phyloP scores from a whole-genome alignment of 2,329 filamentous ascomycete genomes.

The Penicillium sp. region DNA sequence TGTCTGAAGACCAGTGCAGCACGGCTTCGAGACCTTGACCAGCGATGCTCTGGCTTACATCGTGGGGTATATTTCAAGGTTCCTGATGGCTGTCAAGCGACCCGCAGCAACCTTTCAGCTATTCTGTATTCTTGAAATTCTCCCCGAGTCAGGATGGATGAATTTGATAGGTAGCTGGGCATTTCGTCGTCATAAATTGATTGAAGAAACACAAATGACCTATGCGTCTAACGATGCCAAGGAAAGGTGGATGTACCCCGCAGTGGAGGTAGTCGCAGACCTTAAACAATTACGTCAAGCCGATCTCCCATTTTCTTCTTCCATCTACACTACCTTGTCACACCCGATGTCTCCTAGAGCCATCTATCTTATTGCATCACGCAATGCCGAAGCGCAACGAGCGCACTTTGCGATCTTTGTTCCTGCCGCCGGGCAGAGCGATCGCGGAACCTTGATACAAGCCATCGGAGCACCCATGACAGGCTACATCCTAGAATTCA shows the following conservation, averaged over 20 bases:
- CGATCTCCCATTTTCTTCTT: not conserved
- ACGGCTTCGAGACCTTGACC: no score
- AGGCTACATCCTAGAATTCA: constrained; percentile 32
- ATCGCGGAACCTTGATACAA: constrained; percentile 30
- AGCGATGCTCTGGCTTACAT: no score
- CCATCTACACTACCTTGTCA: not conserved
- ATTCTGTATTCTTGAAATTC: no score
- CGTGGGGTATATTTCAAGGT: no score
- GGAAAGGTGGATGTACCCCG: not conserved
- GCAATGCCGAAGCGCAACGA: constrained; percentile 22
- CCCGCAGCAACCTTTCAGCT: no score
- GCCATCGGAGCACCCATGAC: constrained; percentile 34
- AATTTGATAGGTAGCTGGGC: no score
- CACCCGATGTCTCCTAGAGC: constrained; percentile 21
- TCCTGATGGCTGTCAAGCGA: no score
- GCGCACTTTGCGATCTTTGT: constrained; percentile 34
- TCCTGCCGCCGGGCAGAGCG: constrained; percentile 16
- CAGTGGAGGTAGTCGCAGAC: not conserved
- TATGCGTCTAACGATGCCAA: not conserved
- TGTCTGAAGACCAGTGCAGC: no score
- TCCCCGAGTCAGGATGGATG: no score
- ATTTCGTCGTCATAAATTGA: not conserved
- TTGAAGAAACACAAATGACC: not conserved
- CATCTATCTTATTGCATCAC: constrained; percentile 26
- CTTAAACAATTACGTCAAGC: not conserved